These are phyloP conservation scores for Bauhinia variegata DNA, from an alignment of 306 rosid species.

Conservation along the genomic window DNA sequence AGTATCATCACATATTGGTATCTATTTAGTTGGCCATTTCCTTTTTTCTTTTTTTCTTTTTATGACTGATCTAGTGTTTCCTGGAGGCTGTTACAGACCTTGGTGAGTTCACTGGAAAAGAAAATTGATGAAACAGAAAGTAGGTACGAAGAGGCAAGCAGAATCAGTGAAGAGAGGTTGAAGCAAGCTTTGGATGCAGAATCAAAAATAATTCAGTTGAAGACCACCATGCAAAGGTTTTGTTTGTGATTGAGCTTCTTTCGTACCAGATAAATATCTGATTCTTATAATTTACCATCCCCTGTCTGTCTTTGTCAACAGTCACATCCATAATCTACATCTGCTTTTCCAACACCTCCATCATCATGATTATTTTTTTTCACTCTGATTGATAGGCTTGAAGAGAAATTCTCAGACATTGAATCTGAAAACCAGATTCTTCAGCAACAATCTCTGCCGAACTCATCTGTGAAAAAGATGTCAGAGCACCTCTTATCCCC, in stretches of 20 bases:
- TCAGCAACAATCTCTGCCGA: constrained; percentile 67
- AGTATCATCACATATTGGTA: constrained; percentile 7
- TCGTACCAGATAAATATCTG: constrained; percentile 25
- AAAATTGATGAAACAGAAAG: constrained; percentile 95
- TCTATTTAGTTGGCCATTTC: constrained; percentile 24
- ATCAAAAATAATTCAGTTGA: constrained; percentile 82
- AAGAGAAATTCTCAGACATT: constrained; percentile 80
- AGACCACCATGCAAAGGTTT: constrained; percentile 95
- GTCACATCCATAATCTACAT: constrained; percentile 1
- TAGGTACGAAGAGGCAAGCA: constrained; percentile 82
- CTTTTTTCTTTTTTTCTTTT: too few species aligned
- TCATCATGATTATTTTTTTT: constrained; percentile 40
- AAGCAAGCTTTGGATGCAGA: constrained; percentile 97
- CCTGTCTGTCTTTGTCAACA: constrained; percentile 14
- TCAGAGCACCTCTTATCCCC: constrained; percentile 71
- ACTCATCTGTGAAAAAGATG: constrained; percentile 60
- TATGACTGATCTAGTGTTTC: constrained; percentile 44
- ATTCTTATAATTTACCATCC: constrained; percentile 23
- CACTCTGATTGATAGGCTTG: constrained; percentile 68
- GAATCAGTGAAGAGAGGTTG: constrained; percentile 89
- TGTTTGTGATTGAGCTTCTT: constrained; percentile 36
- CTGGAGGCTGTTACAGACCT: constrained; percentile 58
- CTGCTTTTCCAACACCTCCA: constrained; percentile 18
- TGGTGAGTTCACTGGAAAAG: constrained; percentile 85
- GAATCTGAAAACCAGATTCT: constrained; percentile 90